A percentile compares a stretch with the other conserved stretches of the same genome.
Evolutionary conservation across 768 basidiomycete species (phyloP).

Genomic region (Boletus bicolor): DNA sequence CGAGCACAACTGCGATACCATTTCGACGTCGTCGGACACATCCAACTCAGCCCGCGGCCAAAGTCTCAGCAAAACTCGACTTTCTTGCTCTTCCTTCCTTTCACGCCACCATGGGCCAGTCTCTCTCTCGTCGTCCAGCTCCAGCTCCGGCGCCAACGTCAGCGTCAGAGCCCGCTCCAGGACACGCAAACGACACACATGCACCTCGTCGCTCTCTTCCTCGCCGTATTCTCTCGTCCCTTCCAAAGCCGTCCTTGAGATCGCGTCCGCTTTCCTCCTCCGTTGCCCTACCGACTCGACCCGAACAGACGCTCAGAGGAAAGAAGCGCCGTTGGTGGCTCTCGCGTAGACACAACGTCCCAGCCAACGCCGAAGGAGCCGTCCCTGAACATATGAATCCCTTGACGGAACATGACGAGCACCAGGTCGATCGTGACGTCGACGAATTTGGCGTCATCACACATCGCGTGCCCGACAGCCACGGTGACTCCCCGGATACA

Average conservation of each 20-base stretch:
- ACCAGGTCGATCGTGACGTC: conserved; percentile 28
- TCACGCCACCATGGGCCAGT: conserved; percentile 28
- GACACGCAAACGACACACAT: not conserved
- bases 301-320: conserved; percentile 28
- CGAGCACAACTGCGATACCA: conserved; percentile 11
- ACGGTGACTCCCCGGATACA: conserved; percentile 21
- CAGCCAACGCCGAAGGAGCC: conserved; percentile 15
- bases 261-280: conserved; percentile 8
- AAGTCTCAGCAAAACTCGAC: not conserved
- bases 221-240: conserved; percentile 34
- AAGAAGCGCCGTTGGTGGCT: conserved; percentile 27
- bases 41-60: not conserved
- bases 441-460: conserved; percentile 28
- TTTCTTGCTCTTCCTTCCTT: not conserved
- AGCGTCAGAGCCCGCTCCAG: conserved; percentile 10
- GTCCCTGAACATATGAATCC: conserved; percentile 14
- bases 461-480: conserved; percentile 28
- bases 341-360: conserved; percentile 17
- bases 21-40: conserved; percentile 5
- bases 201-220: conserved; percentile 26
- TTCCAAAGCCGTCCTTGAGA: conserved; percentile 26
- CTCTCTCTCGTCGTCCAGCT: conserved; percentile 27
- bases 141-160: conserved; percentile 6
- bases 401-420: conserved; percentile 26
- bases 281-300: conserved; percentile 19